Percentiles rank a stretch among this genome's conserved stretches.
Conservation (phyloP, 1,284 basidiomycete species). For the Tilletia walkeri region DNA sequence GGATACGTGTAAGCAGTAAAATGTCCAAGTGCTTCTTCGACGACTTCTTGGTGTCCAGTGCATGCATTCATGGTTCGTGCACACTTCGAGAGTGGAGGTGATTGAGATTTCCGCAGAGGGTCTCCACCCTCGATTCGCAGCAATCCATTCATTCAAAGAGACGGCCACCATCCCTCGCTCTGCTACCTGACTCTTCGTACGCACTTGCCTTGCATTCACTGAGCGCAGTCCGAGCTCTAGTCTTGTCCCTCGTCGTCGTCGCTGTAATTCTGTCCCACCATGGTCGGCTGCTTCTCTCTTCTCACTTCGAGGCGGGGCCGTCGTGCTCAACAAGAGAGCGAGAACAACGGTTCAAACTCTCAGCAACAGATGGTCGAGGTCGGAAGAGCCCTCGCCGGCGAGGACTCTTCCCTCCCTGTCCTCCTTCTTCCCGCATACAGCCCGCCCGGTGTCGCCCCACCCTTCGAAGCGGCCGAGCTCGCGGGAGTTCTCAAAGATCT, state of each 20-base stretch:
- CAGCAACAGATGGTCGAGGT: not conserved
- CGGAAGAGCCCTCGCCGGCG: not conserved
- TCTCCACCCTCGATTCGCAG: too few relatives aligned
- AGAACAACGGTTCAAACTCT: not conserved
- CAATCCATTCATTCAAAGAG: too few relatives aligned
- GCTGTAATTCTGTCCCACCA: not conserved
- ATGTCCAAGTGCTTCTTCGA: not conserved
- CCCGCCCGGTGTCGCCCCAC: not conserved
- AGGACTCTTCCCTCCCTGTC: not conserved
- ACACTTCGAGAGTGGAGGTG: too few relatives aligned
- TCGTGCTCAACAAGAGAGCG: not conserved
- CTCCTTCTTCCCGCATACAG: conserved; percentile 4
- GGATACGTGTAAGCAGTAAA: too few relatives aligned
- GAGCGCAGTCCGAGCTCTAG: not conserved
- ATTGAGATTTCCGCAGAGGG: too few relatives aligned
- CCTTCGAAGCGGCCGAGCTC: not conserved
- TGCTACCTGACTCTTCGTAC: not conserved
- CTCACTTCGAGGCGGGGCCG: not conserved
- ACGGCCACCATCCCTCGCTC: too few relatives aligned
- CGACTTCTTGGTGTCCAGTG: conserved; percentile 39
- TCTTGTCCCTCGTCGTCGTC: not conserved
- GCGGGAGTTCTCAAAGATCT: conserved; percentile 23
- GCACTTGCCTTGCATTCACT: not conserved
- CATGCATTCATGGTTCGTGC: conserved; percentile 19
- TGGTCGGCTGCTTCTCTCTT: conserved; percentile 12